These are phyloP conservation scores for Fraxinus cuspidata DNA, from an alignment of 257 asterid species.

Conservation along the genomic window DNA sequence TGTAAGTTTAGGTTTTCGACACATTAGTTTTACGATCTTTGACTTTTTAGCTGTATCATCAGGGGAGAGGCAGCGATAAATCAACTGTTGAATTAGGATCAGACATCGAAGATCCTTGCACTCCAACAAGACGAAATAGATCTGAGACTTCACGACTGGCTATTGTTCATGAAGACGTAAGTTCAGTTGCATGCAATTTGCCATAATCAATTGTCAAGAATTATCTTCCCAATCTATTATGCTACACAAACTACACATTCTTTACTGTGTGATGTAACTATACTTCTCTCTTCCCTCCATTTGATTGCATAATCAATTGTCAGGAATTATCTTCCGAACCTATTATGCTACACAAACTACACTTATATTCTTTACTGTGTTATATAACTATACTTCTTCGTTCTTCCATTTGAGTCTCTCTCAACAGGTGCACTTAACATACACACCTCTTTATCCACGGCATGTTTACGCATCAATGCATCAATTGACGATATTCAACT, in stretches of 20 bases:
- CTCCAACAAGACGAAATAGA: conserved; percentile 50
- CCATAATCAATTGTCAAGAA: neutral
- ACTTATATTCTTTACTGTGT: neutral
- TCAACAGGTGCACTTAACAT: neutral
- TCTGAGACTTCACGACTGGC: conserved; percentile 36
- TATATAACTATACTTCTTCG: neutral
- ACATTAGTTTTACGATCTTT: conserved; percentile 19
- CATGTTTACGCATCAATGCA: neutral
- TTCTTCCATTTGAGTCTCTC: neutral
- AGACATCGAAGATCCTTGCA: conserved; percentile 52
- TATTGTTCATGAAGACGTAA: conserved; percentile 77
- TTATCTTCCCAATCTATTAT: neutral
- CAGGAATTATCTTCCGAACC: neutral
- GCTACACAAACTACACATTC: neutral
- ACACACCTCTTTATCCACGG: neutral
- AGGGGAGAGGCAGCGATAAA: conserved; percentile 60
- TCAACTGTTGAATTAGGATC: conserved; percentile 56
- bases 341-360: neutral
- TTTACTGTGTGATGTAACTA: neutral
- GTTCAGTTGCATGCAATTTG: conserved; percentile 24
- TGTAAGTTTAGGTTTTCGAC: conserved; percentile 10
- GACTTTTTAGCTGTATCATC: conserved; percentile 27
- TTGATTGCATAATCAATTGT: neutral
- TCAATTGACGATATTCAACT: neutral
- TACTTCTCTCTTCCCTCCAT: neutral